phyloP scores from a whole-genome alignment of 1,284 basidiomycete species.

The Trametes hirsuta region DNA sequence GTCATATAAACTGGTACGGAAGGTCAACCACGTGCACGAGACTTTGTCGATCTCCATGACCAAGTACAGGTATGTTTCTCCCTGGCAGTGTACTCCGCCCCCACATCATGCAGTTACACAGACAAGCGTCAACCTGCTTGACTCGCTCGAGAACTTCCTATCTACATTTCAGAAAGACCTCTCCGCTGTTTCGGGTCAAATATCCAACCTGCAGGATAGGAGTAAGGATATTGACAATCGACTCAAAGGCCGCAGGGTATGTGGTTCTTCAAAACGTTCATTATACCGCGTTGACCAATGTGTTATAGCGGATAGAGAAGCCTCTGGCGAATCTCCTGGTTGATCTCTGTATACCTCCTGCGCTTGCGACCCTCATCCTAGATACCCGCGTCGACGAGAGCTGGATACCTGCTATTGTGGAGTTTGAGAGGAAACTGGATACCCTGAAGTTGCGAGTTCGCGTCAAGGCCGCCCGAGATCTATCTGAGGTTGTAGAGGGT shows the following conservation, averaged over 20 bases:
- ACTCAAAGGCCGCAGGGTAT: constrained; percentile 81
- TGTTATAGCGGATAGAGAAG: constrained; percentile 79
- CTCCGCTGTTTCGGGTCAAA: constrained; percentile 92
- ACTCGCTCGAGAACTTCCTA: constrained; percentile 87
- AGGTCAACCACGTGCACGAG: constrained; percentile 51
- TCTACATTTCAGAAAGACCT: constrained; percentile 96
- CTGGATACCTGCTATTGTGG: constrained; percentile 82
- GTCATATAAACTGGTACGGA: constrained; percentile 20
- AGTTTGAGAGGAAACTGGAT: constrained; percentile 79
- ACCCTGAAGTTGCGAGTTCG: constrained; percentile 71
- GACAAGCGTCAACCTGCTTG: constrained; percentile 79
- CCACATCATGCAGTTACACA: constrained; percentile 34
- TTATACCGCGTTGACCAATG: neutral
- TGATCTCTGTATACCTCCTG: constrained; percentile 84
- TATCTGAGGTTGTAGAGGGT: constrained; percentile 83
- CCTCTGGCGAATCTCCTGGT: constrained; percentile 81
- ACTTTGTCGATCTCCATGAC: constrained; percentile 83
- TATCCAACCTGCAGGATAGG: constrained; percentile 88
- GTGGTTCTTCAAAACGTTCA: constrained; percentile 22
- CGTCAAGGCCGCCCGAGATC: constrained; percentile 84
- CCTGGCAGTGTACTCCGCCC: neutral
- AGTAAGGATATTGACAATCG: constrained; percentile 89
- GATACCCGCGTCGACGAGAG: constrained; percentile 83
- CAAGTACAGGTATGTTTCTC: constrained; percentile 62
- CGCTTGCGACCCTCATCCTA: constrained; percentile 78